phyloP scores from a whole-genome alignment of 106 monocot genomes.

The Phalaenopsis equestris region DNA sequence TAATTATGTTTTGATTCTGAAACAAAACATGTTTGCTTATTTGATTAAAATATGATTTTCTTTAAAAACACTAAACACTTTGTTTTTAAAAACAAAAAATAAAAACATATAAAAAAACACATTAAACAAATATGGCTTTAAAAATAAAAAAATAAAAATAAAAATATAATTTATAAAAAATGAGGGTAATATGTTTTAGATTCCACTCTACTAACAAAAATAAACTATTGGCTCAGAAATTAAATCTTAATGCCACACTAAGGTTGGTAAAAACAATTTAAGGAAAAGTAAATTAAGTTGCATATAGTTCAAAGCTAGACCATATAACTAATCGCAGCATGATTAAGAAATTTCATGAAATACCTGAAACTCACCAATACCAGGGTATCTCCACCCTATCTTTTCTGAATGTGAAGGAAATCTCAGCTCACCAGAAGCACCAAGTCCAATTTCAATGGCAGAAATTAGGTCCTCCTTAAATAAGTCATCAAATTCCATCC shows the following conservation, averaged over 20 bases:
- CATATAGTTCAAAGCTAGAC: too few relatives aligned
- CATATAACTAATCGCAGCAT: background rate
- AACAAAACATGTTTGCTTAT: too few relatives aligned
- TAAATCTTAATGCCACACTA: background rate
- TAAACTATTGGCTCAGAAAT: background rate
- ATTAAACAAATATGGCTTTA: too few relatives aligned
- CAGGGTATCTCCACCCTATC: constrained; percentile 91
- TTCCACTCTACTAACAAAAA: background rate
- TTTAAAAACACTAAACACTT: too few relatives aligned
- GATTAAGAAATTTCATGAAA: background rate
- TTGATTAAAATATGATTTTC: too few relatives aligned
- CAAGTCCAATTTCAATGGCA: constrained; percentile 85
- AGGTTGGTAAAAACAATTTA: background rate
- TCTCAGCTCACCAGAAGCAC: constrained; percentile 78
- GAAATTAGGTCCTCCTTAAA: constrained; percentile 67
- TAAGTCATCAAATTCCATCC: constrained; percentile 70
- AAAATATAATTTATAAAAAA: too few relatives aligned
- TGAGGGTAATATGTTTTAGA: too few relatives aligned
- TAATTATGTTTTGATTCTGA: too few relatives aligned
- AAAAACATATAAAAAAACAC: too few relatives aligned
- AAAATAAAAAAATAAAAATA: too few relatives aligned
- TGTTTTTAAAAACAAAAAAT: too few relatives aligned
- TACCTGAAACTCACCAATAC: constrained; percentile 99
- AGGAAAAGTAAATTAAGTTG: background rate
- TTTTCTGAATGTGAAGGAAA: constrained; percentile 82